Base-by-base conservation (phyloP, 305 asterid genomes). In the Caryopteris hybrid region DNA sequence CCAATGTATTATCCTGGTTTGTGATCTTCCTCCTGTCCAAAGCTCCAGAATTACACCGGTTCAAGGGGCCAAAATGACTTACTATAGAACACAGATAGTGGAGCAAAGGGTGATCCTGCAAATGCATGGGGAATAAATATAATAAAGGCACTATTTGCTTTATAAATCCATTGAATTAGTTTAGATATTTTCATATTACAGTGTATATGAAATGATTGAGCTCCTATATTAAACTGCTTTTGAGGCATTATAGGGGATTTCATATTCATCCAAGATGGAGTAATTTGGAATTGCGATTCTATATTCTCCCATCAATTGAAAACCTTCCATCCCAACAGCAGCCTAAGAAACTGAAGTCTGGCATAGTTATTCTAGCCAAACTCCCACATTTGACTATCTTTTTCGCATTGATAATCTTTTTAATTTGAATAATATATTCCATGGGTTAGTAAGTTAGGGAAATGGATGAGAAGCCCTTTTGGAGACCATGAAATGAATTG, bases 11-110 rank as follows among this genome's bases (percentile, higher is more conserved):
- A 50, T 51, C 29, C 39, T 47, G 42, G 27, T 52, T 70, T 33
- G 45, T 22, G 9, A 18, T 25, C 55, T 41, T 38, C 31, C 38
- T 22, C 12, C 56, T 2, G 11, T 43, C n/a, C 18, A 21, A 38
- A 7, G 73, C 66, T 58, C 43, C 18, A 18, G 68, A 50, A 17
- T 23, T n/a, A 61, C 50, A 43, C 60, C 64, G 43, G 31, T 38
- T 43, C 29, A 13, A 68, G 55, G 22, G 64, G 55, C 3, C 31
- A 9, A 25, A 14, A 52, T 43, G 61, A 53, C 71, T 23, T 17
- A 67, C 5, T 54, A 8, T 14, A 42, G 7, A 22, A 10, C 25
- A 62, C 27, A 21, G 34, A 38, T 43, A 23, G 17, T 13, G 31
- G 20, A 53, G 42, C 46, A 53, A 53, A 23, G 13, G 63, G 55